A percentile compares a stretch with the other conserved stretches of the same genome.
Evolutionary conservation across 2,329 filamentous ascomycete genomes (phyloP).

Genomic region (Epichloe festucae): DNA sequence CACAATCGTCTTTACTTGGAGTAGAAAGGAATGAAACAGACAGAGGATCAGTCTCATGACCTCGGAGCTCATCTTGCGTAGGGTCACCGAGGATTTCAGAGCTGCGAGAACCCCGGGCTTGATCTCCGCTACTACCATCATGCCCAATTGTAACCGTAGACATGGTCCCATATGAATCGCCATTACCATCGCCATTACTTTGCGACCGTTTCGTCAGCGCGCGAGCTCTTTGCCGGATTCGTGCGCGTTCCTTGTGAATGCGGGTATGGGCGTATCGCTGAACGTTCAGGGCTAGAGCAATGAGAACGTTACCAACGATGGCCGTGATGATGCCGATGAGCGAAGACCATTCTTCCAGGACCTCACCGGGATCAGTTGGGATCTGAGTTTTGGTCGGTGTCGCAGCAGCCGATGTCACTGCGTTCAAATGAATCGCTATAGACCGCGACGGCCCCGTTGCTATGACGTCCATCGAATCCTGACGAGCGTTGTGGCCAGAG

Average conservation of each 20-base stretch:
- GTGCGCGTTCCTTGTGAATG: constrained; percentile 57
- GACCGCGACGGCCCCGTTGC: background rate
- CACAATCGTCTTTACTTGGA: constrained; percentile 13
- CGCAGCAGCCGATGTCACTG: background rate
- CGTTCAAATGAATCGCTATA: background rate
- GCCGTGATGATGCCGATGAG: constrained; percentile 90
- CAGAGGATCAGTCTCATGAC: constrained; percentile 38
- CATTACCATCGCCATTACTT: constrained; percentile 15
- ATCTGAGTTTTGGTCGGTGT: constrained; percentile 7
- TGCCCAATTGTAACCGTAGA: constrained; percentile 8
- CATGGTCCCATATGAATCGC: constrained; percentile 23
- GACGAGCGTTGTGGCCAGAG: constrained; percentile 3
- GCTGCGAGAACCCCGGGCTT: constrained; percentile 14
- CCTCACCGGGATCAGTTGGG: constrained; percentile 27
- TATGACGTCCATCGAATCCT: constrained; percentile 1
- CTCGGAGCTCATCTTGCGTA: constrained; percentile 9
- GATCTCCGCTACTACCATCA: constrained; percentile 9
- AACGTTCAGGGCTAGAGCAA: constrained; percentile 90
- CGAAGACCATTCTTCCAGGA: constrained; percentile 68
- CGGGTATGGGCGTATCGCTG: constrained; percentile 91
- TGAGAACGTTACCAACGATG: constrained; percentile 83
- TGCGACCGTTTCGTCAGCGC: constrained; percentile 36
- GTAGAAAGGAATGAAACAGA: constrained; percentile 35
- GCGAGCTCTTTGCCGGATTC: constrained; percentile 40
- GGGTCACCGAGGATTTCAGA: constrained; percentile 20